phyloP scores from a whole-genome alignment of 1,284 basidiomycete genomes.

The Psilocybe mexicana region DNA sequence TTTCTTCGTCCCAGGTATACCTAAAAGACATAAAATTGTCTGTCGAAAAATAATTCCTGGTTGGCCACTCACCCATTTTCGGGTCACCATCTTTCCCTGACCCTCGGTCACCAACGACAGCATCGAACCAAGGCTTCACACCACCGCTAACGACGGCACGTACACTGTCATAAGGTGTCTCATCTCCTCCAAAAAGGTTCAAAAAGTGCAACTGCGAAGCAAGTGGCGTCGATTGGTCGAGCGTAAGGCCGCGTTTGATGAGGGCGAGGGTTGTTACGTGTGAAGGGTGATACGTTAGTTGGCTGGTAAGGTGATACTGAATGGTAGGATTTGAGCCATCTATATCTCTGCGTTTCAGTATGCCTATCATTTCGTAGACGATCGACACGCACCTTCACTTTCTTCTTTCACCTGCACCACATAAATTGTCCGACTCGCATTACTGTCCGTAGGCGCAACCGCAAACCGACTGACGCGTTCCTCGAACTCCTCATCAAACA shows the following conservation, averaged over 20 bases:
- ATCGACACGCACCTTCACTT: slow-evolving; percentile 51
- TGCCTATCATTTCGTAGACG: neutral
- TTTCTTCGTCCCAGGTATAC: slow-evolving; percentile 98
- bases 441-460: slow-evolving; percentile 68
- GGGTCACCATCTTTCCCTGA: slow-evolving; percentile 79
- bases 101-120: slow-evolving; percentile 83
- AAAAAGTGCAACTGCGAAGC: slow-evolving; percentile 90
- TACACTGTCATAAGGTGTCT: slow-evolving; percentile 93
- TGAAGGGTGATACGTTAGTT: slow-evolving; percentile 79
- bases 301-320: slow-evolving; percentile 69
- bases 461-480: slow-evolving; percentile 76
- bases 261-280: slow-evolving; percentile 89
- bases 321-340: slow-evolving; percentile 64
- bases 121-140: slow-evolving; percentile 98
- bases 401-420: slow-evolving; percentile 77
- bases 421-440: slow-evolving; percentile 73
- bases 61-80: slow-evolving; percentile 72
- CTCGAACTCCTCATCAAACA: slow-evolving; percentile 76
- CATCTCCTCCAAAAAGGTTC: slow-evolving; percentile 89
- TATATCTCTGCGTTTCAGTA: slow-evolving; percentile 23
- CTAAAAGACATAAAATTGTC: slow-evolving; percentile 32
- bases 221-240: slow-evolving; percentile 81
- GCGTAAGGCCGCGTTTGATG: slow-evolving; percentile 87
- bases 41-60: neutral
- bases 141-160: slow-evolving; percentile 96